A percentile compares a stretch with the other conserved stretches of the same genome.
Evolutionary conservation across 805 yeast species (phyloP).

Genomic region (Pichia californica): DNA sequence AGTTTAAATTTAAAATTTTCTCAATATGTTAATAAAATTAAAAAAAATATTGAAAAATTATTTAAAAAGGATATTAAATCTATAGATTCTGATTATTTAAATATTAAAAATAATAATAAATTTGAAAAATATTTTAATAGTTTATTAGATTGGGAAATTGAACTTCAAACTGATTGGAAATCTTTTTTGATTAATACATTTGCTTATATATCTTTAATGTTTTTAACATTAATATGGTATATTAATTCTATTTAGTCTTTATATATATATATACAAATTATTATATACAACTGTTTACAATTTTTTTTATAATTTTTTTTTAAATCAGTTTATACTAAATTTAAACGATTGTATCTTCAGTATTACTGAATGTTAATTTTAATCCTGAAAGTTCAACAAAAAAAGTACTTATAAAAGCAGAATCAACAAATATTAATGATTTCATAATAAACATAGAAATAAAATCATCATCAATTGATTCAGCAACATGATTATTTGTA

Average conservation of each 20-base stretch:
- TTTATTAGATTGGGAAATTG: constrained; percentile 21
- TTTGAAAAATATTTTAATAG: neutral
- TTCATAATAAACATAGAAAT: constrained; percentile 2
- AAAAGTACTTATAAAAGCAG: constrained; percentile 6
- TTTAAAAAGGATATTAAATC: constrained; percentile 2
- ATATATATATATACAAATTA: neutral
- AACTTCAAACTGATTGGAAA: constrained; percentile 9
- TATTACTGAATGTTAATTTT: constrained; percentile 1
- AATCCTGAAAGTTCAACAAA: constrained; percentile 9
- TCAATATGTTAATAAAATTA: neutral
- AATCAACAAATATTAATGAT: constrained; percentile 7
- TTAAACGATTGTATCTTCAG: constrained; percentile 5
- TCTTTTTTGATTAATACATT: constrained; percentile 12
- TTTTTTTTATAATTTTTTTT: neutral
- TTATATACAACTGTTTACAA: neutral
- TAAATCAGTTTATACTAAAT: neutral
- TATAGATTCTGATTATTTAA: constrained; percentile 5
- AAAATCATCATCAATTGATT: neutral
- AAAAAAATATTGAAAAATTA: neutral
- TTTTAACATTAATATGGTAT: constrained; percentile 16
- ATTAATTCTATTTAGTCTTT: constrained; percentile 13
- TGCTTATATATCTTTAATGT: constrained; percentile 1
- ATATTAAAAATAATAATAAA: constrained; percentile 6
- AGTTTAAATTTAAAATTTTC: constrained; percentile 3
- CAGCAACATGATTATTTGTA: neutral